Evolutionary conservation across 495 filamentous ascomycete species (phyloP).

Genomic region (Penicillium arizonense): DNA sequence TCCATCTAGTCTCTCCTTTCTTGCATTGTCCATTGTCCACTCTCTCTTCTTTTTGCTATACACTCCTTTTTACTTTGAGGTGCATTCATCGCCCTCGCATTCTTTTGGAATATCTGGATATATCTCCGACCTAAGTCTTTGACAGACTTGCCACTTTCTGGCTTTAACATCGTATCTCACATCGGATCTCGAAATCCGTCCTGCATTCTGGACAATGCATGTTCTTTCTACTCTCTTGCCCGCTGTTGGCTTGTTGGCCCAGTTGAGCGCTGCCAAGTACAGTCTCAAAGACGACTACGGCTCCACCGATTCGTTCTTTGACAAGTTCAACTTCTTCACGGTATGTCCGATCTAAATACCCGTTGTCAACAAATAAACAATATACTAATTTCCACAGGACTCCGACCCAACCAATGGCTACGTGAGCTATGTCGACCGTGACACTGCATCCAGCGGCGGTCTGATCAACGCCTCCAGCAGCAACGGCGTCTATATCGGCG

Average conservation of each 20-base stretch:
- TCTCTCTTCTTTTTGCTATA: not conserved
- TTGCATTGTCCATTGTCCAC: not conserved
- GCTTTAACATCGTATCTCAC: not conserved
- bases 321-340: conserved; percentile 53
- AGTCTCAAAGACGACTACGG: conserved; percentile 47
- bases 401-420: conserved; percentile 69
- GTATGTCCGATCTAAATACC: conserved; percentile 19
- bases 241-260: conserved; percentile 36
- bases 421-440: conserved; percentile 58
- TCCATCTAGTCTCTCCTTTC: not conserved
- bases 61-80: conserved; percentile 4
- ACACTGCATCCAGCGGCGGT: conserved; percentile 47
- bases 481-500: conserved; percentile 42
- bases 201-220: conserved; percentile 34
- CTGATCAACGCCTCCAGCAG: conserved; percentile 53
- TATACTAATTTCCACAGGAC: conserved; percentile 17
- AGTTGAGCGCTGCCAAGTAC: conserved; percentile 46
- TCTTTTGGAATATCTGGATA: conserved; percentile 6
- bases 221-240: conserved; percentile 39
- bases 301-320: conserved; percentile 46
- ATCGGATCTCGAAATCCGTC: too few relatives aligned
- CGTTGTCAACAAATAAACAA: not conserved
- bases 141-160: conserved; percentile 15
- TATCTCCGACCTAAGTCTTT: conserved; percentile 15
- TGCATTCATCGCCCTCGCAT: not conserved